Percentiles rank a stretch among this genome's conserved stretches.
phyloP scores from a whole-genome alignment of 2,329 filamentous ascomycete genomes.

The Phialocephala subalpina region DNA sequence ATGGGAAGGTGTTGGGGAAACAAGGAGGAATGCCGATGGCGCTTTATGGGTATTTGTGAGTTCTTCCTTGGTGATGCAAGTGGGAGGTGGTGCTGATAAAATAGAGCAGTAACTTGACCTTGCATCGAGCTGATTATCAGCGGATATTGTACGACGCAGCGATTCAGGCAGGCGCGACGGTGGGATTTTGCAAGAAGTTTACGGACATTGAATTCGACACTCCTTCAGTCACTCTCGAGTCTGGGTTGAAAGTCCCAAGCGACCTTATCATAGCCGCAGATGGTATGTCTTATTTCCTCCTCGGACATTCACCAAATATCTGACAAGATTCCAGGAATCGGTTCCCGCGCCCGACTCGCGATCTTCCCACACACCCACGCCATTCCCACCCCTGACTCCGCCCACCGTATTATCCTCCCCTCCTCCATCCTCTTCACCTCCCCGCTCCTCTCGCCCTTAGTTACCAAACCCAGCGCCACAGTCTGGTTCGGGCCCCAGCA shows the following conservation, averaged over 20 bases:
- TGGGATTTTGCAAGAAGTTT: constrained; percentile 14
- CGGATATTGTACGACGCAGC: constrained; percentile 22
- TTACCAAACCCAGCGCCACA: constrained; percentile 3
- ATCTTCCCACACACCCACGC: constrained; percentile 17
- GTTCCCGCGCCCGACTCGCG: constrained; percentile 10
- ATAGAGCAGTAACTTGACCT: constrained; percentile 6
- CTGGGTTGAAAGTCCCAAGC: constrained; percentile 51
- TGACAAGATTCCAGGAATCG: constrained; percentile 18
- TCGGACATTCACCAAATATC: constrained; percentile 5
- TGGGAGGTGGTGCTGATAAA: background rate
- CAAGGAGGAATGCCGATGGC: constrained; percentile 6
- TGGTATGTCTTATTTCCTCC: constrained; percentile 42
- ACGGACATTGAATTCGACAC: constrained; percentile 43
- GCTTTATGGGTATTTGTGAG: constrained; percentile 16
- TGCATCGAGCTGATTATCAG: constrained; percentile 26
- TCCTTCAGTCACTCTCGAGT: constrained; percentile 53
- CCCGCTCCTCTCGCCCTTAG: constrained; percentile 1
- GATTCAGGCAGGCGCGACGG: constrained; percentile 5
- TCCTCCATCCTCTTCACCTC: background rate
- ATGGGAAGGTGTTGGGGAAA: constrained; percentile 18
- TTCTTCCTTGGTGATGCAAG: background rate
- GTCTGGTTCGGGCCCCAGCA: constrained; percentile 15
- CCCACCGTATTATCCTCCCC: constrained; percentile 15
- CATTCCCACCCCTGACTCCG: constrained; percentile 7
- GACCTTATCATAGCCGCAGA: constrained; percentile 63